Conservation (phyloP, 495 filamentous ascomycete species). For the Xylaria longipes region DNA sequence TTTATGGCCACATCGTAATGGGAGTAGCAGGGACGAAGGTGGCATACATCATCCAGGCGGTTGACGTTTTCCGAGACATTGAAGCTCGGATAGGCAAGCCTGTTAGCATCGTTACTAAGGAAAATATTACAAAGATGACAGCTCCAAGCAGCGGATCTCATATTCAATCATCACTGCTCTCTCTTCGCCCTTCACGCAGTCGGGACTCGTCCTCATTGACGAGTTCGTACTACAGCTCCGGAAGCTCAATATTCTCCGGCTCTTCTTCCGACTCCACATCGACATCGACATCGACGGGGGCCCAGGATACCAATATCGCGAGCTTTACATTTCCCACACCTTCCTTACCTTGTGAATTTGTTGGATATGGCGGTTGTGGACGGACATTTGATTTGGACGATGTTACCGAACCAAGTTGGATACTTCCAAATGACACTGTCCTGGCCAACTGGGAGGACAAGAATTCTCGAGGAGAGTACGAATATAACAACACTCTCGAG, state of each 20-base stretch:
- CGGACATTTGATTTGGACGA: not conserved
- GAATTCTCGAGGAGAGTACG: not conserved
- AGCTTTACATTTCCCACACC: no score
- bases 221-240: not conserved
- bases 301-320: no score
- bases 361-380: not conserved
- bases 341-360: conserved; percentile 9
- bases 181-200: no score
- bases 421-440: not conserved
- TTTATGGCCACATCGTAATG: conserved; percentile 37
- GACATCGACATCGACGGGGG: no score
- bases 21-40: conserved; percentile 31
- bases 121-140: not conserved
- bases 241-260: not conserved
- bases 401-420: conserved; percentile 14
- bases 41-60: conserved; percentile 37
- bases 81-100: not conserved
- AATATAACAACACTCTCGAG: not conserved
- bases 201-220: no score
- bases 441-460: conserved; percentile 23
- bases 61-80: conserved; percentile 26
- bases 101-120: not conserved
- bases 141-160: not conserved
- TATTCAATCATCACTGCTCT: not conserved
- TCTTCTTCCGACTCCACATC: not conserved